Base-by-base conservation (phyloP, 78 protist species). In the Tieghemostelium lacteum region DNA sequence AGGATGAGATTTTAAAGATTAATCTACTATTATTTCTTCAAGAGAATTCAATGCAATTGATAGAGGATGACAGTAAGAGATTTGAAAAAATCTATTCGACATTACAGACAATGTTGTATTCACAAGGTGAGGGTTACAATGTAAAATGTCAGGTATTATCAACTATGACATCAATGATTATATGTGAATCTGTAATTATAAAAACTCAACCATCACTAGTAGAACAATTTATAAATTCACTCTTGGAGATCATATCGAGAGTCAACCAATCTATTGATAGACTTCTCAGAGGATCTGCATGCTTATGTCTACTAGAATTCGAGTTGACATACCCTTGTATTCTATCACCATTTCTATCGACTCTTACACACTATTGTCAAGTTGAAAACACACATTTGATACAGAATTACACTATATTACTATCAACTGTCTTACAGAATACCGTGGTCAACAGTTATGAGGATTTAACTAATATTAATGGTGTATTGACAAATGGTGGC, bases 261-360 rank as follows among this genome's bases (percentile, higher is more conserved):
- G 55, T 69, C 22, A 83, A 83, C 36, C 66, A 58, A n/a, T 69
- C 78, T 42, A 34, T 64, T 19, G 91, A 83, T 83, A 28, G 91
- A 42, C 36, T 83, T 40, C 33, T 83, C 2, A 83, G 78, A 83
- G 91, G 91, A 37, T 83, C 91, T 4, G 91, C 91, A 39, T 83
- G 91, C 58, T 49, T 55, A 34, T 83, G 91, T 83, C 65, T 83
- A 31, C 34, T 83, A 49, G 91, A 83, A 58, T 58, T 83, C 61
- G 91, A 83, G 31, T n/a, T 69, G 20, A 83, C 91, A 6, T 83
- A 83, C 31, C 91, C 91, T 22, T 69, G 91, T 60, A 39, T 83
- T n/a, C 29, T 83, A 22, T 58, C 80, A 29, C n/a, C 66, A 37
- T 83, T 58, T 70, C 52, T 31, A 26, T 70, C 77, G 39, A 26